Base-by-base conservation (phyloP, 768 basidiomycete species). In the Hygrocybe punicea region DNA sequence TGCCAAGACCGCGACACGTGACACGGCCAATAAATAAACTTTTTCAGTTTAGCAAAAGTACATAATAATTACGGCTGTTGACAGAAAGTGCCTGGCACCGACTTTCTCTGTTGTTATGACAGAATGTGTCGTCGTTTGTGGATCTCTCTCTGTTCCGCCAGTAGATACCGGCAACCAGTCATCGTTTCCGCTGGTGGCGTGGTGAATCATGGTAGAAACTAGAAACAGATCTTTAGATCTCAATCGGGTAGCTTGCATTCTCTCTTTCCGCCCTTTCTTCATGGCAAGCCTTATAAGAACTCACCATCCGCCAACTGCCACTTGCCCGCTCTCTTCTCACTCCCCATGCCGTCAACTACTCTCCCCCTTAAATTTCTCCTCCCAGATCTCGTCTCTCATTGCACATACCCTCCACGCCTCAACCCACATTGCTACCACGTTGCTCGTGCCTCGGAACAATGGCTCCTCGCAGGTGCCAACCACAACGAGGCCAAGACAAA, bases 161-260 rank as follows among this genome's bases (percentile, higher is more conserved):
- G 52, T 33, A 49, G 55, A 60, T 42, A 46, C 51, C 57, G 21
- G 47, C 8, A 33, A 80, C 90, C 93, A 96, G 17, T 91, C 29
- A 29, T 29, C 29, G 29, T 29, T 29, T 29, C 17, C 21, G 45
- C 4, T 5, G 17, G 45, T 19, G 23, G 45, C 21, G n/a, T 47
- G 17, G 45, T 7, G 23, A 23, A 11, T 17, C 45, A 4, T 24
- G 23, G 11, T 47, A 6, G 45, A 47, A 19, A 13, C 45, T 24
- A 21, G 5, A 47, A n/a, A 24, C 17, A 23, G 45, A 47, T 47
- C 45, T 47, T 4, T 23, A 23, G 45, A 47, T 47, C 45, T 47
- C 4, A 13, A 24, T 24, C 45, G 45, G 21, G 5, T 47, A 47
- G 6, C 45, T 47, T 24, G 45, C 45, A 23, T 47, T 47, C 5